phyloP scores from a whole-genome alignment of 768 basidiomycete species.

The Xerocomellus chrysenteron region DNA sequence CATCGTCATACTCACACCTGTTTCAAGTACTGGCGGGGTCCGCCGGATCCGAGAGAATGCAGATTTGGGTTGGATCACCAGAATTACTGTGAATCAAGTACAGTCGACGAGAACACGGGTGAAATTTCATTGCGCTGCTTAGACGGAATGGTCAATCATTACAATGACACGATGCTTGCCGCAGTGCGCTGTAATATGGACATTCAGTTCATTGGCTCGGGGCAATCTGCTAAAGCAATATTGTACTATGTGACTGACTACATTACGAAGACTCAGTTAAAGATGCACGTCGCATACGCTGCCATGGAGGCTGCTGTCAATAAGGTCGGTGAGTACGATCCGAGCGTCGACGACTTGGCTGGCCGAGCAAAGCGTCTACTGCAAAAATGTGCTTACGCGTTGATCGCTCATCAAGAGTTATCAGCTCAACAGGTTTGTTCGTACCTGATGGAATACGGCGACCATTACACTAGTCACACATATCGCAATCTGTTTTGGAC shows the following conservation, averaged over 20 bases:
- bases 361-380: background rate
- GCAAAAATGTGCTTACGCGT: background rate
- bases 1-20: no score
- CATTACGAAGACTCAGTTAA: background rate
- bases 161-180: background rate
- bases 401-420: background rate
- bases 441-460: background rate
- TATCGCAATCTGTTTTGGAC: background rate
- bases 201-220: background rate
- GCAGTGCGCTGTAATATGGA: background rate
- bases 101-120: no score
- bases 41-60: no score
- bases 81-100: no score
- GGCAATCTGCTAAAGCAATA: background rate
- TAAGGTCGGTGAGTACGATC: background rate
- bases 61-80: no score
- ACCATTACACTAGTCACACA: background rate
- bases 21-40: no score
- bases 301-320: accelerated
- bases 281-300: background rate
- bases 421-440: background rate
- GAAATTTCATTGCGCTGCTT: background rate
- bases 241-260: background rate
- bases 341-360: background rate
- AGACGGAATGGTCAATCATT: background rate